Conservation (phyloP, 2,329 filamentous ascomycete genomes). For the Sporothrix euskadiensis region DNA sequence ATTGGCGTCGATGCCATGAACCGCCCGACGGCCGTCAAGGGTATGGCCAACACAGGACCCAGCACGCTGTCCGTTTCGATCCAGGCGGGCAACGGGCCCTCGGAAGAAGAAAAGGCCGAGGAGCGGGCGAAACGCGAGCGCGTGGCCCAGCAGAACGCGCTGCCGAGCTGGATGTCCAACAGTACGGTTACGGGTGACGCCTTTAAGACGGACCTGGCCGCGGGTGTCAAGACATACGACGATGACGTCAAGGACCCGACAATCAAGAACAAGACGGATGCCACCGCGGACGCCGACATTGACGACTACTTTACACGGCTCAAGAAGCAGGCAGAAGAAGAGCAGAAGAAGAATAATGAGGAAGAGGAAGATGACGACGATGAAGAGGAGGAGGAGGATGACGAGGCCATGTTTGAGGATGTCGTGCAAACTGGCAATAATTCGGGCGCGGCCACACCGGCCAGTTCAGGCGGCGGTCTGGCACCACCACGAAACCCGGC, state of each 20-base stretch:
- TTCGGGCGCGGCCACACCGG: constrained; percentile 40
- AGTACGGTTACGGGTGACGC: constrained; percentile 67
- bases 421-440: constrained; percentile 46
- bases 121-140: constrained; percentile 66
- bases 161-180: constrained; percentile 71
- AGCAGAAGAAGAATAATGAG: constrained; percentile 51
- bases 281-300: constrained; percentile 58
- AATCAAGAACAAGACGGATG: constrained; percentile 44
- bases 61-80: constrained; percentile 71
- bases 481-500: constrained; percentile 28
- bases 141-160: constrained; percentile 65
- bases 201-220: constrained; percentile 48
- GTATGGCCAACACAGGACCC: constrained; percentile 64
- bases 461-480: constrained; percentile 29
- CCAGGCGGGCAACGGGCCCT: constrained; percentile 64
- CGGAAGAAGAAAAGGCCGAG: constrained; percentile 65
- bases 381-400: constrained; percentile 45
- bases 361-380: constrained; percentile 45
- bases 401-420: constrained; percentile 47
- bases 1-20: constrained; percentile 57
- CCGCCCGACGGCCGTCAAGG: constrained; percentile 68
- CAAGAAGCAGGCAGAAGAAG: constrained; percentile 59
- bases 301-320: constrained; percentile 68
- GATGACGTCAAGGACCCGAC: constrained; percentile 52
- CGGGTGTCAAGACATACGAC: constrained; percentile 38